Percentiles rank a stretch among this genome's conserved stretches.
Conservation (phyloP, 495 filamentous ascomycete genomes). For the Tricharina praecox region DNA sequence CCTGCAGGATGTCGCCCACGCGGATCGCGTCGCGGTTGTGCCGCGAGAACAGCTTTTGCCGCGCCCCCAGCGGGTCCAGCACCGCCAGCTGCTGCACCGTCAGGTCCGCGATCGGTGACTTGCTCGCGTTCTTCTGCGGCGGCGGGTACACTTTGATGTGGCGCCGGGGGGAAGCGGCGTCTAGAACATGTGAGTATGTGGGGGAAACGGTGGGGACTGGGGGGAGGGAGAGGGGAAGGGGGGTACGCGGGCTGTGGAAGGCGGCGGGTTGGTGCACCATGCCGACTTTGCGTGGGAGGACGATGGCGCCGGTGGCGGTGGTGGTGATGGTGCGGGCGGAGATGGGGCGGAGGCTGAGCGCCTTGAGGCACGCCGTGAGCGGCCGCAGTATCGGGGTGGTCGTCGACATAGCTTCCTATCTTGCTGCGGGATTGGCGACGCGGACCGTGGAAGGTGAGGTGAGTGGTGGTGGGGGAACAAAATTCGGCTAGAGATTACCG, state of each 20-base stretch:
- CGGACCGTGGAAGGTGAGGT: background rate
- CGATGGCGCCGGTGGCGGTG: background rate
- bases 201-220: conserved; percentile 6
- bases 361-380: conserved; percentile 7
- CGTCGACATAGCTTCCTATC: background rate
- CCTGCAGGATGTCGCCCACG: conserved; percentile 77
- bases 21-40: conserved; percentile 55
- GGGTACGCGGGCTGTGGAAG: conserved; percentile 27
- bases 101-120: conserved; percentile 46
- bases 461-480: background rate
- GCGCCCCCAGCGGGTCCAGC: conserved; percentile 71
- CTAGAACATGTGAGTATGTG: conserved; percentile 12
- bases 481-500: background rate
- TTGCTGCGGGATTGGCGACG: too few relatives aligned
- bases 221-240: conserved; percentile 15
- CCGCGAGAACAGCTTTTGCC: conserved; percentile 62
- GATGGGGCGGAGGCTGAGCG: background rate
- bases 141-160: conserved; percentile 20
- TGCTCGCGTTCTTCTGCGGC: conserved; percentile 29
- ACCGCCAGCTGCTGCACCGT: conserved; percentile 45
- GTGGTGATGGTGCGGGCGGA: conserved; percentile 1
- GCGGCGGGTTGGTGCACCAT: conserved; percentile 1
- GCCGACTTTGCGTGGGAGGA: conserved; percentile 5
- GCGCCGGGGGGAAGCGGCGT: conserved; percentile 17
- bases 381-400: conserved; percentile 8